A percentile compares a stretch with the other conserved stretches of the same genome.
These are phyloP conservation scores for Berkeleyomyces basicola DNA, from an alignment of 2,329 filamentous ascomycete genomes.

Conservation along the genomic window DNA sequence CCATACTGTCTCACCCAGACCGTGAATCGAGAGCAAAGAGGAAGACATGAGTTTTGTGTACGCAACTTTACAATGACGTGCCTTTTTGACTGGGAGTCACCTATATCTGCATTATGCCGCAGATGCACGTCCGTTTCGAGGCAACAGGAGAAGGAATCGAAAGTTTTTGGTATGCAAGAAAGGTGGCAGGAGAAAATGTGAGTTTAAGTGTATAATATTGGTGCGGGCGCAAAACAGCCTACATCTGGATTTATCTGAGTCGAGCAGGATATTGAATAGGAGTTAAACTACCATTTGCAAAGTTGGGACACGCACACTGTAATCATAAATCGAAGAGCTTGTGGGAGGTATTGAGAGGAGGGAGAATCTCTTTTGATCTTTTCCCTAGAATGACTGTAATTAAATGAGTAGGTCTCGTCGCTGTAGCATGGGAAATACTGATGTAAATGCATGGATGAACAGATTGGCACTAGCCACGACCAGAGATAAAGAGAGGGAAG, in stretches of 20 bases:
- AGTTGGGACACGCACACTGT: not conserved
- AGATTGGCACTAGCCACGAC: not conserved
- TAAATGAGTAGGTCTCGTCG: not conserved
- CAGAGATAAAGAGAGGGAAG: not conserved
- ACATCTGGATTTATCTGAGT: not conserved
- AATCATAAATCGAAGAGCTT: not conserved
- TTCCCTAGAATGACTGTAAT: not conserved
- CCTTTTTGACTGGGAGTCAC: not conserved
- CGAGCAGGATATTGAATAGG: not conserved
- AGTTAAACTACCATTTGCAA: not conserved
- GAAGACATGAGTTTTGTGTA: not conserved
- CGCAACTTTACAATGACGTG: not conserved
- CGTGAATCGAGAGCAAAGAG: not conserved
- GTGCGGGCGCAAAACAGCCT: not conserved
- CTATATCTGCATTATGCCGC: not conserved
- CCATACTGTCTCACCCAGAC: not conserved
- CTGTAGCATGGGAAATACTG: not conserved
- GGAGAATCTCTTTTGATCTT: not conserved
- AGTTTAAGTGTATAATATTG: conserved; percentile 3
- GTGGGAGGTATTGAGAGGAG: not conserved
- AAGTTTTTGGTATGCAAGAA: not conserved
- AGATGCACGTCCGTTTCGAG: too few relatives aligned
- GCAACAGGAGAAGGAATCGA: not conserved
- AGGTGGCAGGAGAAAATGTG: not conserved
- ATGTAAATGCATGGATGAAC: not conserved